Conservation (phyloP, 345 rosid genomes). For the Ceriops zippeliana region DNA sequence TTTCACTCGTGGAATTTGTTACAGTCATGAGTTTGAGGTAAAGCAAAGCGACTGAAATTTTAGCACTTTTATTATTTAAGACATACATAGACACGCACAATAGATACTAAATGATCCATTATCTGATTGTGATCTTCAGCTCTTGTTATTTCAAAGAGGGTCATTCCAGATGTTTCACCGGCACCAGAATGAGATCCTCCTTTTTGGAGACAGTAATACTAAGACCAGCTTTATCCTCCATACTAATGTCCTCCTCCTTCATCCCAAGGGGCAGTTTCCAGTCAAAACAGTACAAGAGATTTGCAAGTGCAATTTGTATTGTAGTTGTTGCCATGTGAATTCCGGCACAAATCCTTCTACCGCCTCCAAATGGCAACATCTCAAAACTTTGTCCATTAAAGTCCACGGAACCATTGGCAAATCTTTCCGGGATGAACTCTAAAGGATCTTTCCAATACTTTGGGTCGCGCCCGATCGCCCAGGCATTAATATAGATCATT, state of each 20-base stretch:
- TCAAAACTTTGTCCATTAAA: slow-evolving; percentile 48
- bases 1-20: too few species aligned
- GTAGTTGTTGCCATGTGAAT: slow-evolving; percentile 30
- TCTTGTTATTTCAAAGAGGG: too few species aligned
- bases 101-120: too few species aligned
- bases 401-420: slow-evolving; percentile 34
- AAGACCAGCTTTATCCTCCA: slow-evolving; percentile 34
- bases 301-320: slow-evolving; percentile 35
- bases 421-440: slow-evolving; percentile 43
- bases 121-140: too few species aligned
- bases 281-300: slow-evolving; percentile 37
- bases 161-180: slow-evolving; percentile 11
- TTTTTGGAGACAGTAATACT: slow-evolving; percentile 17
- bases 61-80: too few species aligned
- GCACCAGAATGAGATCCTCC: slow-evolving; percentile 32
- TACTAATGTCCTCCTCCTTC: slow-evolving; percentile 23
- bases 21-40: too few species aligned
- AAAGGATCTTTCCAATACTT: slow-evolving; percentile 38
- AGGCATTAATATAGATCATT: slow-evolving; percentile 37
- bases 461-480: slow-evolving; percentile 50
- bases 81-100: too few species aligned
- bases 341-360: slow-evolving; percentile 51
- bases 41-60: too few species aligned
- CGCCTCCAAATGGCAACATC: slow-evolving; percentile 52
- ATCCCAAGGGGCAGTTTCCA: slow-evolving; percentile 41